Percentiles rank a stretch among this genome's conserved stretches.
phyloP scores from a whole-genome alignment of 2,329 filamentous ascomycete species.

The Davidsoniella neocaledoniae region DNA sequence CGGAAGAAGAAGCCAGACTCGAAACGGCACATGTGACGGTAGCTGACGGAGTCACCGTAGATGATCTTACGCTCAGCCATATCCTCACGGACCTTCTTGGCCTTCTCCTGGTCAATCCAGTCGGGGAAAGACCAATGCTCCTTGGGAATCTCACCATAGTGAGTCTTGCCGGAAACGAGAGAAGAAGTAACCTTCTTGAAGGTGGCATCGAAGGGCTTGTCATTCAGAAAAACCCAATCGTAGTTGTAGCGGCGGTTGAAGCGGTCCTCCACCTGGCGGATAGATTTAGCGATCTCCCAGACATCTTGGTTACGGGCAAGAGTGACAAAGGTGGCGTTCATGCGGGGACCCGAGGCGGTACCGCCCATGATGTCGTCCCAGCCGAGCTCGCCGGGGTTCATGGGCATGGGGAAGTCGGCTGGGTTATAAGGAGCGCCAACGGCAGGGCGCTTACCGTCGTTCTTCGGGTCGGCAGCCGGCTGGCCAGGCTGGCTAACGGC shows the following conservation, averaged over 20 bases:
- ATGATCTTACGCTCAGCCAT: conserved; percentile 94
- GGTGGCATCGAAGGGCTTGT: conserved; percentile 77
- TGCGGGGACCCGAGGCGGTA: conserved; percentile 50
- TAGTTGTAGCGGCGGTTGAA: conserved; percentile 97
- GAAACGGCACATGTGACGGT: conserved; percentile 98
- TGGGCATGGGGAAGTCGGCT: conserved; percentile 30
- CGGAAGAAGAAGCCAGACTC: conserved; percentile 99
- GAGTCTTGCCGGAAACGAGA: conserved; percentile 80
- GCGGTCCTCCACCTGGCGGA: conserved; percentile 90
- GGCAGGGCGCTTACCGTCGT: conserved; percentile 15
- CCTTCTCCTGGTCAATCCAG: conserved; percentile 91
- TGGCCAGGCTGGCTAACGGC: conserved; percentile 14
- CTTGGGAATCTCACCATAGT: conserved; percentile 74
- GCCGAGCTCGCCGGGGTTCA: conserved; percentile 34
- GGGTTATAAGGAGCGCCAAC: conserved; percentile 21
- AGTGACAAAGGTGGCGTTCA: conserved; percentile 96
- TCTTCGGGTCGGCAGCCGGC: conserved; percentile 3
- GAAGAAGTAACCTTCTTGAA: conserved; percentile 87
- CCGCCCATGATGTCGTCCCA: conserved; percentile 33
- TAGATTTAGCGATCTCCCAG: conserved; percentile 93
- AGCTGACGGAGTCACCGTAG: conserved; percentile 92
- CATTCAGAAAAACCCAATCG: conserved; percentile 98
- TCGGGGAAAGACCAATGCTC: conserved; percentile 97
- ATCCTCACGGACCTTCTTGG: conserved; percentile 75
- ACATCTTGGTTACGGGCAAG: conserved; percentile 84